Percentiles rank a stretch among this genome's conserved stretches.
Evolutionary conservation across 2,329 filamentous ascomycete genomes (phyloP).

Genomic region (Aspergillus luchuensis): DNA sequence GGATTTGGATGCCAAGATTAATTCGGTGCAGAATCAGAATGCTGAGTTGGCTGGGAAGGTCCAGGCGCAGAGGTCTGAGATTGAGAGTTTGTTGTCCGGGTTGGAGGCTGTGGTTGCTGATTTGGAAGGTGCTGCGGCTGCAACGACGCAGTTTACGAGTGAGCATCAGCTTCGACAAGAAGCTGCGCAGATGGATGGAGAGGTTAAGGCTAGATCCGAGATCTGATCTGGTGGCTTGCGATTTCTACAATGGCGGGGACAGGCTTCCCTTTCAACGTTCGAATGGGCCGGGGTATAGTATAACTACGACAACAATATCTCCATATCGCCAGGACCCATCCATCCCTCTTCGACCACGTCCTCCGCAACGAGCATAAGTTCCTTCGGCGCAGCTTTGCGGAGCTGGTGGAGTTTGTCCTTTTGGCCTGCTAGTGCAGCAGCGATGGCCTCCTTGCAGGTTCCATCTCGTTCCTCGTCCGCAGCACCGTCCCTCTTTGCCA

Average conservation of each 20-base stretch:
- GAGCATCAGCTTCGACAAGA: constrained; percentile 45
- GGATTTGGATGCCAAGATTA: constrained; percentile 54
- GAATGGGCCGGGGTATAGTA: background rate
- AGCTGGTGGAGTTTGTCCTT: constrained; percentile 43
- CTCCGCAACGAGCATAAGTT: constrained; percentile 48
- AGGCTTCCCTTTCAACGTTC: background rate
- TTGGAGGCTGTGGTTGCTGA: constrained; percentile 61
- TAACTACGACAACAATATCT: constrained; percentile 35
- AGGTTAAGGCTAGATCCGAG: constrained; percentile 36
- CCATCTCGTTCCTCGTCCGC: constrained; percentile 48
- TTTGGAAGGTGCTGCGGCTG: constrained; percentile 54
- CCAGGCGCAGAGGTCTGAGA: constrained; percentile 57
- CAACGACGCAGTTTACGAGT: constrained; percentile 42
- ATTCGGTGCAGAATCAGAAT: constrained; percentile 56
- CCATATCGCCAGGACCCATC: constrained; percentile 40
- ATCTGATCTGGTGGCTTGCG: constrained; percentile 23
- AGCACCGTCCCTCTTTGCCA: constrained; percentile 45
- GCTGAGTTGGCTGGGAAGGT: constrained; percentile 55
- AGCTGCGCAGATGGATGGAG: constrained; percentile 47
- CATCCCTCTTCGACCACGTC: constrained; percentile 58
- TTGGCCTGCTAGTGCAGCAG: constrained; percentile 47
- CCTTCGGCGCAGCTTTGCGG: constrained; percentile 37
- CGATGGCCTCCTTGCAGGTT: constrained; percentile 52
- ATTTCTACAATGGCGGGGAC: background rate
- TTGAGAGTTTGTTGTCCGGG: constrained; percentile 56